A percentile compares a stretch with the other conserved stretches of the same genome.
phyloP scores from a whole-genome alignment of 2,329 filamentous ascomycete genomes.

The Epichloe elymi region DNA sequence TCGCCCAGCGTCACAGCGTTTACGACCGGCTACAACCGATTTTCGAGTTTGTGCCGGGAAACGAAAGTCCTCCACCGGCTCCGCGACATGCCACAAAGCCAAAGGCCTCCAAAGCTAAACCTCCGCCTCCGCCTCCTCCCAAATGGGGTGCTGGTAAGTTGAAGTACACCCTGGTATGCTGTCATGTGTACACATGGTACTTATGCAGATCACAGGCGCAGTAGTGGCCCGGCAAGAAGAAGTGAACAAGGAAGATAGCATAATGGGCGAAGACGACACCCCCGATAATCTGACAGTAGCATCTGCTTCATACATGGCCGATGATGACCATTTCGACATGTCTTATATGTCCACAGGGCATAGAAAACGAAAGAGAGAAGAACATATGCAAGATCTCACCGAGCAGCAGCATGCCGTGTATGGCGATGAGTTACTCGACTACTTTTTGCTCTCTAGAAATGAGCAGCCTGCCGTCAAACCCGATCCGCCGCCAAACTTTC shows the following conservation, averaged over 20 bases:
- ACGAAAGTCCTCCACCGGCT: slow-evolving; percentile 80
- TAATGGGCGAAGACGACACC: slow-evolving; percentile 64
- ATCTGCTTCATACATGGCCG: slow-evolving; percentile 73
- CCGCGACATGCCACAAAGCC: slow-evolving; percentile 86
- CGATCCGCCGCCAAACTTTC: slow-evolving; percentile 71
- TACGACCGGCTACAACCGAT: slow-evolving; percentile 74
- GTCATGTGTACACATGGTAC: neutral
- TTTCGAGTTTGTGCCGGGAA: slow-evolving; percentile 77
- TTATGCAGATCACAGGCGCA: slow-evolving; percentile 4
- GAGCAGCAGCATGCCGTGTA: slow-evolving; percentile 84
- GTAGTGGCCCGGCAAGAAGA: slow-evolving; percentile 34
- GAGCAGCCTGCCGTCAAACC: slow-evolving; percentile 61
- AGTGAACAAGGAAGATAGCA: slow-evolving; percentile 48
- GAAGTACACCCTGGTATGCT: neutral
- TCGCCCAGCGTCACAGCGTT: slow-evolving; percentile 79
- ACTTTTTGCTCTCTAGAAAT: slow-evolving; percentile 82
- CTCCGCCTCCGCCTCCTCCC: slow-evolving; percentile 35
- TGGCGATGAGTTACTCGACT: slow-evolving; percentile 86
- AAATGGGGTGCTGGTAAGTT: slow-evolving; percentile 33
- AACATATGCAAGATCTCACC: slow-evolving; percentile 45
- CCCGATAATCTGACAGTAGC: slow-evolving; percentile 73
- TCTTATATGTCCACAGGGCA: slow-evolving; percentile 48
- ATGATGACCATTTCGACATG: slow-evolving; percentile 65
- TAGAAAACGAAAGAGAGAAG: slow-evolving; percentile 67
- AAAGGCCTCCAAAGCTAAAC: slow-evolving; percentile 48